Percentiles rank a stretch among this genome's conserved stretches.
Conservation (phyloP, 2,329 filamentous ascomycete species). For the Seiridium unicorne region DNA sequence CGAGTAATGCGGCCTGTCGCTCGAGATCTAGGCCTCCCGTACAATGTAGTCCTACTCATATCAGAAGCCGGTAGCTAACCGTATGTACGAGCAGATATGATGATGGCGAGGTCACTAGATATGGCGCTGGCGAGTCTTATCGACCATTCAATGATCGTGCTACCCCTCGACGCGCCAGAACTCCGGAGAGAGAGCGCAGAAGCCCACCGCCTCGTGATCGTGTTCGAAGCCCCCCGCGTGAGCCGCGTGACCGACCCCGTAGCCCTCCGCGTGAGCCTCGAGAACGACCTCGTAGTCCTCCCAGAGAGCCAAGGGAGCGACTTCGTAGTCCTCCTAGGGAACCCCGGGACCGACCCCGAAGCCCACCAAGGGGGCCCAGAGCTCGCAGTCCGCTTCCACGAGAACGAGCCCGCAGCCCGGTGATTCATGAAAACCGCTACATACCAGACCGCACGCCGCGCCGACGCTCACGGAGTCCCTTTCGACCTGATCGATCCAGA, state of each 20-base stretch:
- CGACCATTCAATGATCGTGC: slow-evolving; percentile 49
- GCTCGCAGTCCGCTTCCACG: slow-evolving; percentile 29
- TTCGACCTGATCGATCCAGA: slow-evolving; percentile 34
- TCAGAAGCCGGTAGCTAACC: background rate
- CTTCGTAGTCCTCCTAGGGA: slow-evolving; percentile 26
- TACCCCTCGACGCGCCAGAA: slow-evolving; percentile 37
- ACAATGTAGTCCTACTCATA: too few species aligned
- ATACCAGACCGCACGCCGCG: slow-evolving; percentile 39
- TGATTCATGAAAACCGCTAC: slow-evolving; percentile 36
- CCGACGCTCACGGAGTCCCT: slow-evolving; percentile 40
- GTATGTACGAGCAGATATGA: slow-evolving; percentile 44
- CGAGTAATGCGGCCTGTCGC: too few species aligned
- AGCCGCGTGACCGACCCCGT: slow-evolving; percentile 22
- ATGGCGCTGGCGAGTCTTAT: slow-evolving; percentile 62
- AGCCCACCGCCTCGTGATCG: slow-evolving; percentile 26
- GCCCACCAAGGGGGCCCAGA: slow-evolving; percentile 22
- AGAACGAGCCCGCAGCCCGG: slow-evolving; percentile 15
- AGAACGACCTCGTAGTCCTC: slow-evolving; percentile 25
- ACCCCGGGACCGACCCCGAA: slow-evolving; percentile 9
- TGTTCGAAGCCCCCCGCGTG: slow-evolving; percentile 25
- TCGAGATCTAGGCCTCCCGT: too few species aligned
- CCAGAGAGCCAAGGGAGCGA: slow-evolving; percentile 14
- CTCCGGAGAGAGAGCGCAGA: slow-evolving; percentile 31
- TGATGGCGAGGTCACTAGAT: slow-evolving; percentile 60
- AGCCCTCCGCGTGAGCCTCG: slow-evolving; percentile 25